A percentile compares a stretch with the other conserved stretches of the same genome.
These are phyloP conservation scores for Cryomyces minteri DNA, from an alignment of 495 filamentous ascomycete genomes.

Conservation along the genomic window DNA sequence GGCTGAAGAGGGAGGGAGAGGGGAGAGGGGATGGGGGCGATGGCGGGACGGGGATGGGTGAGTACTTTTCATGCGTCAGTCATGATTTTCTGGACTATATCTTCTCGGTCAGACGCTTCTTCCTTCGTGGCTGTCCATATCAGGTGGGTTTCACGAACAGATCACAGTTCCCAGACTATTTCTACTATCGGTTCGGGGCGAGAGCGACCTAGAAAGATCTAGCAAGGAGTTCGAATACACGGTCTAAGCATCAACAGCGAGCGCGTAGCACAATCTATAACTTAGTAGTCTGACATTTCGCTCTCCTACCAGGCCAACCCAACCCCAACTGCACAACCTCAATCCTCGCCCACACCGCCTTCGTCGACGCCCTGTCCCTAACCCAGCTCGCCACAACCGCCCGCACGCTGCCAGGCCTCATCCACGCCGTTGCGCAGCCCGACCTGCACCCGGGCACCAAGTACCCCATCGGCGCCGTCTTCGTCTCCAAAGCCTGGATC, in stretches of 20 bases:
- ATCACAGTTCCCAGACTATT: too few species aligned
- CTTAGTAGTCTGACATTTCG: not conserved
- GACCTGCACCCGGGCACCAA: constrained; percentile 23
- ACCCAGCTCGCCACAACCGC: constrained; percentile 17
- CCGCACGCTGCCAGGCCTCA: constrained; percentile 13
- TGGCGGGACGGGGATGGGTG: constrained; percentile 4
- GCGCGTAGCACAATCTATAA: not conserved
- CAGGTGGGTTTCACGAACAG: too few species aligned
- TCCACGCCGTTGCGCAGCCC: constrained; percentile 19
- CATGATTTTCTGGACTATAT: too few species aligned
- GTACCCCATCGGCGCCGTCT: constrained; percentile 22
- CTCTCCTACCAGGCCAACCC: not conserved
- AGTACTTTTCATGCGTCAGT: too few species aligned
- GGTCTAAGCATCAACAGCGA: not conserved
- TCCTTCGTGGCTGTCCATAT: too few species aligned
- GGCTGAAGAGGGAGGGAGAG: constrained; percentile 2
- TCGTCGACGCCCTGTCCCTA: constrained; percentile 12
- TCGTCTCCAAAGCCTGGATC: constrained; percentile 18
- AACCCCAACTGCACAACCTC: constrained; percentile 2
- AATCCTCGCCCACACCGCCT: constrained; percentile 12
- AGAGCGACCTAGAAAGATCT: too few species aligned
- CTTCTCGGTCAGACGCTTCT: too few species aligned
- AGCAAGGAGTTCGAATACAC: too few species aligned
- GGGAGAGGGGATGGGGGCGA: not conserved
- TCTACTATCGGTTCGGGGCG: too few species aligned